Evolutionary conservation across 2,329 filamentous ascomycete genomes (phyloP).

Genomic region (Colletotrichum simmondsii): DNA sequence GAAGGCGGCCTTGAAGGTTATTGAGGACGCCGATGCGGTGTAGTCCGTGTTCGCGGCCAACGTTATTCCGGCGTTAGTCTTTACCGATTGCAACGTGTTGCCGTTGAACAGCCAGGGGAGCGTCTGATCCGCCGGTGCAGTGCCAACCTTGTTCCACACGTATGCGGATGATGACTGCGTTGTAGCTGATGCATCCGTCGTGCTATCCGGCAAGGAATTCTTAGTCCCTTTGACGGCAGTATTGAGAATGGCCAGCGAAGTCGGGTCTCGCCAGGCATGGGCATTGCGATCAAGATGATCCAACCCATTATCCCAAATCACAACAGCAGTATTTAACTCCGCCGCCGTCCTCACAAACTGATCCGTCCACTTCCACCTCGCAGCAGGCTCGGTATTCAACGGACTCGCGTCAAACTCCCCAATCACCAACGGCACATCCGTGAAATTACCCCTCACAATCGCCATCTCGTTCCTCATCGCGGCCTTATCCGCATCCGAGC

Average conservation of each 20-base stretch:
- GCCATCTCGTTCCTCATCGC: slow-evolving; percentile 60
- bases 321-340: slow-evolving; percentile 59
- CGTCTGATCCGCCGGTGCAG: slow-evolving; percentile 50
- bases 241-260: slow-evolving; percentile 58
- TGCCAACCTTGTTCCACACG: slow-evolving; percentile 63
- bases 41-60: slow-evolving; percentile 57
- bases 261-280: slow-evolving; percentile 61
- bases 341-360: slow-evolving; percentile 59
- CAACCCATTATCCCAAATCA: slow-evolving; percentile 70
- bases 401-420: slow-evolving; percentile 67
- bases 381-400: slow-evolving; percentile 62
- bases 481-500: slow-evolving; percentile 63
- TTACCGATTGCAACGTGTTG: slow-evolving; percentile 58
- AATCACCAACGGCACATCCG: slow-evolving; percentile 64
- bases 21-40: slow-evolving; percentile 51
- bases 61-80: slow-evolving; percentile 36
- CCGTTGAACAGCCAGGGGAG: slow-evolving; percentile 65
- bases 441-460: slow-evolving; percentile 64
- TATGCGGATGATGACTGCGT: slow-evolving; percentile 63
- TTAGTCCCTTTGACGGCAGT: slow-evolving; percentile 53
- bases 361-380: slow-evolving; percentile 69
- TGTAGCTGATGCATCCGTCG: slow-evolving; percentile 55
- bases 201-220: slow-evolving; percentile 63
- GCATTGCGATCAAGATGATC: slow-evolving; percentile 64
- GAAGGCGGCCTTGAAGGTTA: slow-evolving; percentile 60